Base-by-base conservation (phyloP, 371 early-diverging fungal genomes). In the Encephalitozoon intestinalis region DNA sequence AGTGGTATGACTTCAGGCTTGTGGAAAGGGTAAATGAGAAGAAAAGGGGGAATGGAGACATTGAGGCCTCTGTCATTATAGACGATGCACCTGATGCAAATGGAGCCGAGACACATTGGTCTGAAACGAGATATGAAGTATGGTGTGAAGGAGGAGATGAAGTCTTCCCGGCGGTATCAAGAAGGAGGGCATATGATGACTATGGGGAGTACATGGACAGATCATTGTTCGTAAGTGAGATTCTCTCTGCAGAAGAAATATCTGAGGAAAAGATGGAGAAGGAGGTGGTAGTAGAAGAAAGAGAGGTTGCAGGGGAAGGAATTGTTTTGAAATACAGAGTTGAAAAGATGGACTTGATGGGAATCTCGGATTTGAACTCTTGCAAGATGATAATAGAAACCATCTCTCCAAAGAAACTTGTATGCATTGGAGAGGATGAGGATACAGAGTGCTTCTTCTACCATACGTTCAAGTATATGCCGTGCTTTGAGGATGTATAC, bases 201-300 rank as follows among this genome's bases (percentile, higher is more conserved):
- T 82, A 82, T 66, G 82, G 82, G 25, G 82, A 82, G 63, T 73
- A 73, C 28, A 30, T 73, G 21, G 52, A 73, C 30, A 46, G 40
- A 64, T 46, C 44, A 3, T 64, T 64, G 15, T 76, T 76, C 52
- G 43, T 49, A 18, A 41, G 18, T 7, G 41, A 68, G 30, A 53
- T 52, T 67, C 9, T 53, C n/a, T 15, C 37, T 37, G 37, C n/a
- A 43, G 46, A 67, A 37, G 69, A 68, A 9, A 25, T 52, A 9
- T 40, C 41, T n/a, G 53, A 69, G 40, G 64, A 49, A 41, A 0
- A 41, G n/a, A 37, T 46, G 23, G 40, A 50, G 49, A 8, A 46
- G 25, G 49, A 46, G n/a, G 26, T 11, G 0, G 4, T 23, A n/a
- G 11, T 21, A 4, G 51, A 68, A 21, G 69, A 50, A 18, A 58